Percentiles rank a stretch among this genome's conserved stretches.
Conservation (phyloP, 1,284 basidiomycete genomes). For the Malassezia restricta region DNA sequence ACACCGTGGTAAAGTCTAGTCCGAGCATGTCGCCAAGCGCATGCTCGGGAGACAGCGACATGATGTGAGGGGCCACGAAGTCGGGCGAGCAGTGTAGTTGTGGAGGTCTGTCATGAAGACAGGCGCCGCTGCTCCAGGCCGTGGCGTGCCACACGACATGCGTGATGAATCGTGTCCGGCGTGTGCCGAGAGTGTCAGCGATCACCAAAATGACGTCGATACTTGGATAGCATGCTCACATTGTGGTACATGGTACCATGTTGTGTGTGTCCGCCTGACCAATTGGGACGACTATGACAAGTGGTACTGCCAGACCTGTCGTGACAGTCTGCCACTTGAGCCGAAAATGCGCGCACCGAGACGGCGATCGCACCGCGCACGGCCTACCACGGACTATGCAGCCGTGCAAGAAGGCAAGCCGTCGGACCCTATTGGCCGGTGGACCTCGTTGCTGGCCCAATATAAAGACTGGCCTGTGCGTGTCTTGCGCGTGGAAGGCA, state of each 20-base stretch:
- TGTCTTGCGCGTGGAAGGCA: slow-evolving; percentile 21
- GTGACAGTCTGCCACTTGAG: slow-evolving; percentile 7
- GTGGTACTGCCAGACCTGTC: slow-evolving; percentile 32
- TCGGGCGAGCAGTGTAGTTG: neutral
- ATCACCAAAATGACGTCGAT: neutral
- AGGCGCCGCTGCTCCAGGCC: neutral
- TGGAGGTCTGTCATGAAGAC: neutral
- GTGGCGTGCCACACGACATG: neutral
- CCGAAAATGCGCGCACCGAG: slow-evolving; percentile 18
- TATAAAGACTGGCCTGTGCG: slow-evolving; percentile 18
- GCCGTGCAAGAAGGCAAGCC: slow-evolving; percentile 34
- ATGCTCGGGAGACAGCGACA: neutral
- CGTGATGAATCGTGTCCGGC: slow-evolving; percentile 1
- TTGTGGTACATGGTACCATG: slow-evolving; percentile 33
- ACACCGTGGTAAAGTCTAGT: slow-evolving; percentile 9
- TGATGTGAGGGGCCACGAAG: neutral
- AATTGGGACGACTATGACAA: slow-evolving; percentile 25
- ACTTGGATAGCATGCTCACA: slow-evolving; percentile 31
- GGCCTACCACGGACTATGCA: slow-evolving; percentile 27
- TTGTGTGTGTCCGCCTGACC: slow-evolving; percentile 23
- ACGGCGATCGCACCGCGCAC: slow-evolving; percentile 21
- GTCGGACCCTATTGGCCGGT: slow-evolving; percentile 27
- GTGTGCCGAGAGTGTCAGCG: neutral
- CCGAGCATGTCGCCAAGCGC: slow-evolving; percentile 9
- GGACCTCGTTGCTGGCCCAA: slow-evolving; percentile 20